These are phyloP conservation scores for Kodamaea anthophila DNA, from an alignment of 1,139 yeast species.

Conservation along the genomic window DNA sequence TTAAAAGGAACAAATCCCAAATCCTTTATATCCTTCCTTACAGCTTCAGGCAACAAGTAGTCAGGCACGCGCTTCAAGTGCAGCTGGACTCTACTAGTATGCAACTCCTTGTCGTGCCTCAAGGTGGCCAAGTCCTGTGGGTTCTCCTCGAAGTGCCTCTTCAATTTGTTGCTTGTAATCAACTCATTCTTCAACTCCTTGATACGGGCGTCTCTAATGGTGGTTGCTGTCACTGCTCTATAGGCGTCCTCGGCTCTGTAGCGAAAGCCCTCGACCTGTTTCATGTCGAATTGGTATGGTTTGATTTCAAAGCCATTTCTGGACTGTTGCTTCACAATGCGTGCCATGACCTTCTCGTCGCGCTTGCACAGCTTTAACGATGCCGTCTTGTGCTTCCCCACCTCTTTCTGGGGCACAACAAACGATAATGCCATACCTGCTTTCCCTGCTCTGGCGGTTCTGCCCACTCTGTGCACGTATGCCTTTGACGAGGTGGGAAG, in stretches of 20 bases:
- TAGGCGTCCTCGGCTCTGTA: slow-evolving; percentile 97
- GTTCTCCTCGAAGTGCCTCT: slow-evolving; percentile 93
- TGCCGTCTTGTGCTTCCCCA: slow-evolving; percentile 87
- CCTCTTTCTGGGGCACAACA: slow-evolving; percentile 76
- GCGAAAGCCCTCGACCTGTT: slow-evolving; percentile 91
- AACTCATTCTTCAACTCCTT: slow-evolving; percentile 86
- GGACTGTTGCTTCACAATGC: slow-evolving; percentile 72
- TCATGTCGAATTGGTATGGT: slow-evolving; percentile 89
- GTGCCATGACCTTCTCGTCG: slow-evolving; percentile 78
- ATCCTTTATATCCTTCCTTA: slow-evolving; percentile 52
- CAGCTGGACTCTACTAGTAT: slow-evolving; percentile 73
- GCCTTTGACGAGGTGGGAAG: slow-evolving; percentile 86
- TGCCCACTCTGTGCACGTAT: slow-evolving; percentile 90
- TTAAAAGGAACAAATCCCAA: slow-evolving; percentile 76
- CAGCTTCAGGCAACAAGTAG: slow-evolving; percentile 78
- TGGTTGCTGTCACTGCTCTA: slow-evolving; percentile 85
- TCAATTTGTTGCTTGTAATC: slow-evolving; percentile 81
- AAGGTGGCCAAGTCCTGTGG: slow-evolving; percentile 90
- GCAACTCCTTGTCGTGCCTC: slow-evolving; percentile 87
- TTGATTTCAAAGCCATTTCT: slow-evolving; percentile 65
- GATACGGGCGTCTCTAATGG: slow-evolving; percentile 90
- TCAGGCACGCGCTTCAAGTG: slow-evolving; percentile 92
- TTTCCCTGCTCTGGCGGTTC: slow-evolving; percentile 97
- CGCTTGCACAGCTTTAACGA: slow-evolving; percentile 61
- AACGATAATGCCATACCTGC: slow-evolving; percentile 93